phyloP scores from a whole-genome alignment of 2,329 filamentous ascomycete genomes.

The Sphaerulina musiva region DNA sequence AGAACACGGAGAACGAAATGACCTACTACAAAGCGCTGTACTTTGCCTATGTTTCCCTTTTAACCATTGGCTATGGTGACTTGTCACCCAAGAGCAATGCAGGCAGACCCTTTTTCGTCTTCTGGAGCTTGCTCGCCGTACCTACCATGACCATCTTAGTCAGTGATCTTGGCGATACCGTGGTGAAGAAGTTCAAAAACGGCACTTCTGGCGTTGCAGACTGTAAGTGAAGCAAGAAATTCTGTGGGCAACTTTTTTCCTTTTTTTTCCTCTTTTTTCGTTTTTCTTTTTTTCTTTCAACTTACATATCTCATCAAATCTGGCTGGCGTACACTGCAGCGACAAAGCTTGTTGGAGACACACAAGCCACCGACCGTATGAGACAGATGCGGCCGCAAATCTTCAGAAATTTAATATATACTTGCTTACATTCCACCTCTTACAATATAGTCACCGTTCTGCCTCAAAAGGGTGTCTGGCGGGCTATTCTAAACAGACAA shows the following conservation, averaged over 20 bases:
- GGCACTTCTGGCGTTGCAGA: slow-evolving; percentile 56
- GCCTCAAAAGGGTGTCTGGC: slow-evolving; percentile 54
- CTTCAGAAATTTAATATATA: too few relatives aligned
- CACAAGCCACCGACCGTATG: too few relatives aligned
- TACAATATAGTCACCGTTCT: slow-evolving; percentile 48
- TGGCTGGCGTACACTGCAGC: too few relatives aligned
- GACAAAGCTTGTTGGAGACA: too few relatives aligned
- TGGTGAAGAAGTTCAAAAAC: slow-evolving; percentile 61
- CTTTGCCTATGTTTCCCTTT: slow-evolving; percentile 74
- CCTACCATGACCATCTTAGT: slow-evolving; percentile 85
- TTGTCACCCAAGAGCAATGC: slow-evolving; percentile 67
- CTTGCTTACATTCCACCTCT: too few relatives aligned
- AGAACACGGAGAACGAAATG: slow-evolving; percentile 47
- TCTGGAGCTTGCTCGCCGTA: slow-evolving; percentile 80
- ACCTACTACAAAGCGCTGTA: slow-evolving; percentile 77
- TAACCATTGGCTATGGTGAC: slow-evolving; percentile 86
- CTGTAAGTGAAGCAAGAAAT: slow-evolving; percentile 26
- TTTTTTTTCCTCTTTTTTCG: too few relatives aligned
- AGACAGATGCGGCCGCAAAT: too few relatives aligned
- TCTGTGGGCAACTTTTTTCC: too few relatives aligned
- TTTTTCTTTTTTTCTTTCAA: too few relatives aligned
- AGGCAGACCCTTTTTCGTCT: slow-evolving; percentile 81
- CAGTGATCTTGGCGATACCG: slow-evolving; percentile 74
- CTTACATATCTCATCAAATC: too few relatives aligned
- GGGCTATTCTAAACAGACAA: slow-evolving; percentile 44